Evolutionary conservation across 1,139 yeast species (phyloP), one percentile per base, ranked within the genome.

Genomic region (Candida tropicalis): DNA sequence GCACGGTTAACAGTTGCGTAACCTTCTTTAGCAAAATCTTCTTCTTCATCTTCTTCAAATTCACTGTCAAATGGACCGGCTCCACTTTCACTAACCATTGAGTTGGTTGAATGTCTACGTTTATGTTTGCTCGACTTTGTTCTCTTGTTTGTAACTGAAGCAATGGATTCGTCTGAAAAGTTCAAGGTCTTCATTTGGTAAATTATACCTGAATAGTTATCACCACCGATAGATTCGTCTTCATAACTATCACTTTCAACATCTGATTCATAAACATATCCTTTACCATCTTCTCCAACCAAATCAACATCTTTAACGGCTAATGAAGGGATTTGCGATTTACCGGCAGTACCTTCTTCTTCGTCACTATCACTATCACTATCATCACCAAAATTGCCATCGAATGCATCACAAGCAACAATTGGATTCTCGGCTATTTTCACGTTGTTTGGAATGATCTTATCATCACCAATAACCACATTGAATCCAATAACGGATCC

Each of bases 1-100:
- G 99, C 95, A 58, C 99, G 79, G 53, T 84, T 87, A 32, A 93
- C 87, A 0, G 98, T 90, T n/a, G 95, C 97, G 46, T 85, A 73
- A 13, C 97, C 99, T 69, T 95, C 99, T 43, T 76, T 77, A 53
- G 79, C 77, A 63, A 95, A 93, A 57, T 84, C 88, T 60, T 90
- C 97, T 44, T 85, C 96, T 43, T 84, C 95, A 42, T 89, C 97
- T 43, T 84, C 95, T 42, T 84, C 95, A 26, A 34, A 34, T 34
- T 37, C 40, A 23, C 35, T 32, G 39, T 53, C 60, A 6, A 61
- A 67, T 12, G 70, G 60, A 40, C 57, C 66, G 5, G 57, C 66
- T 15, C 63, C 70, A 8, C 56, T 58, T 47, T 70, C 78, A 2
- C 76, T 70, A 35, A 71, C 54, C 27, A 63, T 58, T 28, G 75